Evolutionary conservation across 192 early-diverging fungal genomes (phyloP).

Genomic region (Podochytrium sp.): DNA sequence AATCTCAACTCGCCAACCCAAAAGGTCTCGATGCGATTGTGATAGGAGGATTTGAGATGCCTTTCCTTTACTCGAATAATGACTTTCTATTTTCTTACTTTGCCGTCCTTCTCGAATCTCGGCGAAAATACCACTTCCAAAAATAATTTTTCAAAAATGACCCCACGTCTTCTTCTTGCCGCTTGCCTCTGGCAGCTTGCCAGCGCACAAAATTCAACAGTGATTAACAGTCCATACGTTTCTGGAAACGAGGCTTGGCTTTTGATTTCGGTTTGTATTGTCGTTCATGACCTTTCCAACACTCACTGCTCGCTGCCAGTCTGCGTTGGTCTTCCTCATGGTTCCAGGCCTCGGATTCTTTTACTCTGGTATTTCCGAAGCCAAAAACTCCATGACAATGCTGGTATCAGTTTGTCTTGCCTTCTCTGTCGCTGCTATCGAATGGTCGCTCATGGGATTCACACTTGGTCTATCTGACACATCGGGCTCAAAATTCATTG

Average conservation of each 20-base stretch:
- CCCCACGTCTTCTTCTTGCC: no score
- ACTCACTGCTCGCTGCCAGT: neutral
- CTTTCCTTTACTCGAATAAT: no score
- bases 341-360: neutral
- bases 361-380: neutral
- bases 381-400: neutral
- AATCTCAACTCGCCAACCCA: no score
- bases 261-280: neutral
- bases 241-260: neutral
- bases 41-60: no score
- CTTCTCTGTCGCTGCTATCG: neutral
- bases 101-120: no score
- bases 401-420: neutral
- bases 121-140: no score
- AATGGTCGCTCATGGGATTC: neutral
- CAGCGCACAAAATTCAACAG: no score
- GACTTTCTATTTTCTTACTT: no score
- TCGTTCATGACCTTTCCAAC: neutral
- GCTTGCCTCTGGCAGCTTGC: no score
- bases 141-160: no score
- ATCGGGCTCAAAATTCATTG: neutral
- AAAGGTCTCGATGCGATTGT: no score
- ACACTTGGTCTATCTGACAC: slow-evolving; percentile 76
- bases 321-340: neutral
- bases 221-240: no score